A percentile compares a stretch with the other conserved stretches of the same genome.
Evolutionary conservation across 2,329 filamentous ascomycete species (phyloP).

Genomic region (Talaromyces verruculosus): DNA sequence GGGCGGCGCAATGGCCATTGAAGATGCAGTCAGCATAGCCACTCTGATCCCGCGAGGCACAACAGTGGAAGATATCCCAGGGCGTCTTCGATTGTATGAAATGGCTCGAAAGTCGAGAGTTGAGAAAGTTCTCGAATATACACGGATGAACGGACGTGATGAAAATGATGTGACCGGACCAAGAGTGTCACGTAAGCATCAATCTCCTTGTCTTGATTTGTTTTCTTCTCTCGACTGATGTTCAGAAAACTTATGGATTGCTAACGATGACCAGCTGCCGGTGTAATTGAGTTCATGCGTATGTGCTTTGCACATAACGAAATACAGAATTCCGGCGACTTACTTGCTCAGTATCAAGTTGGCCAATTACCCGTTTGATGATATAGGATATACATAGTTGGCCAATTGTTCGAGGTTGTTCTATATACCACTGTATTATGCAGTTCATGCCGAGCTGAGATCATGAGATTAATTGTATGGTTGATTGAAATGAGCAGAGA

Average conservation of each 20-base stretch:
- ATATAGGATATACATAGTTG: not conserved
- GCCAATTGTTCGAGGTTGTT: not conserved
- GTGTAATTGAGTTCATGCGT: not conserved
- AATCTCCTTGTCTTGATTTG: not conserved
- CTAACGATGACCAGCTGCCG: not conserved
- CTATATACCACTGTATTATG: not conserved
- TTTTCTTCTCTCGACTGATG: not conserved
- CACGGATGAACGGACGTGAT: conserved; percentile 28
- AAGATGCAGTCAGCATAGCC: conserved; percentile 33
- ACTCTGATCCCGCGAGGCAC: conserved; percentile 29
- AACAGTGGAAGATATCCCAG: conserved; percentile 22
- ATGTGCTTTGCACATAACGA: not conserved
- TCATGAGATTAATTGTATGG: not conserved
- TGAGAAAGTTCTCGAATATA: conserved; percentile 26
- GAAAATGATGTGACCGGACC: conserved; percentile 23
- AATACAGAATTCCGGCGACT: not conserved
- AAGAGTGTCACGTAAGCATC: conserved; percentile 1
- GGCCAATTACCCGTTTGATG: not conserved
- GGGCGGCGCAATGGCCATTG: conserved; percentile 36
- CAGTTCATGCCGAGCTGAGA: not conserved
- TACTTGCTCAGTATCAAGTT: not conserved
- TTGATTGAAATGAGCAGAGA: not conserved
- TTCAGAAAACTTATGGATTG: not conserved
- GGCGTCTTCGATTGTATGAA: conserved; percentile 22
- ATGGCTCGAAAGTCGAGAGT: conserved; percentile 25